phyloP scores from a whole-genome alignment of 345 rosid species.

The Pistacia atlantica region DNA sequence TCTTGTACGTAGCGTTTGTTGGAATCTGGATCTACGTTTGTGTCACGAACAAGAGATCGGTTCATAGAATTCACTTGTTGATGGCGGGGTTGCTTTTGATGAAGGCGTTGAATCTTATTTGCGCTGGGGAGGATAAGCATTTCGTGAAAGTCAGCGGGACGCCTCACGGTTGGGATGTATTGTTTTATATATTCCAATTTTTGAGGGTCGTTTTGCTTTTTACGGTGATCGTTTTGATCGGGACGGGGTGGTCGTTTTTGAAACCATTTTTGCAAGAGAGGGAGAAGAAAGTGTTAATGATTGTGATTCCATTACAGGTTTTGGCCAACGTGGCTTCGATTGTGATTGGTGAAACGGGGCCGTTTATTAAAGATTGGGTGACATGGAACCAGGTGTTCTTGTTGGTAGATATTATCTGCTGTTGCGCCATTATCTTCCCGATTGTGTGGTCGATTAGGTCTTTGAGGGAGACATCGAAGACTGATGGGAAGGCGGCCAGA shows the following conservation, averaged over 20 bases:
- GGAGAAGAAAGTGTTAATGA: slow-evolving; percentile 96
- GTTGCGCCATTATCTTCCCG: slow-evolving; percentile 94
- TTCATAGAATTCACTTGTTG: slow-evolving; percentile 84
- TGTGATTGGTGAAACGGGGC: slow-evolving; percentile 94
- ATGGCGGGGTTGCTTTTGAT: slow-evolving; percentile 77
- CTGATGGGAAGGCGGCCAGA: slow-evolving; percentile 91
- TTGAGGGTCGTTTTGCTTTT: slow-evolving; percentile 83
- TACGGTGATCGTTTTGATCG: slow-evolving; percentile 90
- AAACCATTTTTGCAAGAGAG: slow-evolving; percentile 95
- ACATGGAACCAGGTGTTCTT: slow-evolving; percentile 96
- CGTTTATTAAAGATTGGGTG: slow-evolving; percentile 84
- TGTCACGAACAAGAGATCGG: slow-evolving; percentile 44
- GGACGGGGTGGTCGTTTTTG: slow-evolving; percentile 97
- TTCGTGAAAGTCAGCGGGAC: slow-evolving; percentile 88
- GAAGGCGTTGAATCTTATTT: slow-evolving; percentile 87
- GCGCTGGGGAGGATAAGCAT: slow-evolving; percentile 89
- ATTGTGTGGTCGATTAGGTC: slow-evolving; percentile 96
- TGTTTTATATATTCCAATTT: slow-evolving; percentile 88
- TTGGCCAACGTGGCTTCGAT: slow-evolving; percentile 85
- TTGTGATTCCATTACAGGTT: slow-evolving; percentile 95
- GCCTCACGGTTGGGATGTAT: slow-evolving; percentile 95
- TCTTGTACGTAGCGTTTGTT: slow-evolving; percentile 58
- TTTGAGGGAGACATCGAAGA: slow-evolving; percentile 81
- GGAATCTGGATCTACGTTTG: slow-evolving; percentile 70
- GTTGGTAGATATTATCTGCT: slow-evolving; percentile 85